Conservation (phyloP, 495 filamentous ascomycete species). For the Xylaria nigripes region DNA sequence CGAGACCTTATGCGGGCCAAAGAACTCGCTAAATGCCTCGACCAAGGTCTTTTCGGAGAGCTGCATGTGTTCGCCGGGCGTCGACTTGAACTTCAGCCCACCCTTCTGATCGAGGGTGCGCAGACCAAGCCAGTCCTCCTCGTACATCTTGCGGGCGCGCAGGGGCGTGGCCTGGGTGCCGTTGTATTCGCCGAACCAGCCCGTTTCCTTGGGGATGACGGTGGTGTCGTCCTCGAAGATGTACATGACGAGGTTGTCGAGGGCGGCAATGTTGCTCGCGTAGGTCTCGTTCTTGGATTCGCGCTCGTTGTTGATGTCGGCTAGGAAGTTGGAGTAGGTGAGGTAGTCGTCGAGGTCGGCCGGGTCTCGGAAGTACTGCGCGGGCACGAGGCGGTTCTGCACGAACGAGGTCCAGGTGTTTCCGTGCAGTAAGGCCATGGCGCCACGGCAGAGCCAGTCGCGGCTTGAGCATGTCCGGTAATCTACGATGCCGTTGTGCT, state of each 20-base stretch:
- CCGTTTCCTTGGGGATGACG: constrained; percentile 83
- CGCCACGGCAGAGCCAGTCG: constrained; percentile 76
- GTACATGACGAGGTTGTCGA: constrained; percentile 82
- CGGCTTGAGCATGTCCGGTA: constrained; percentile 56
- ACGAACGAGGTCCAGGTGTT: constrained; percentile 71
- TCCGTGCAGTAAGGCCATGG: constrained; percentile 59
- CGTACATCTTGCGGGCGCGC: constrained; percentile 65
- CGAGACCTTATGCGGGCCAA: constrained; percentile 43
- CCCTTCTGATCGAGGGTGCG: constrained; percentile 71
- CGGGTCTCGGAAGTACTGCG: constrained; percentile 88
- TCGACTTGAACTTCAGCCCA: constrained; percentile 62
- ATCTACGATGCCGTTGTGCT: constrained; percentile 85
- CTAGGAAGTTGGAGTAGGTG: constrained; percentile 82
- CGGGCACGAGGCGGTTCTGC: constrained; percentile 75
- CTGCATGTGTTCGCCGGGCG: constrained; percentile 76
- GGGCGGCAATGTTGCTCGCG: constrained; percentile 54
- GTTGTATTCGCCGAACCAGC: constrained; percentile 87
- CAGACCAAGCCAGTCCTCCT: constrained; percentile 91
- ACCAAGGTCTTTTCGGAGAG: constrained; percentile 58
- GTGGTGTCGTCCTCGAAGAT: constrained; percentile 82
- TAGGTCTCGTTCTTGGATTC: constrained; percentile 64
- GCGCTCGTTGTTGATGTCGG: constrained; percentile 97
- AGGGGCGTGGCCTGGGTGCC: constrained; percentile 57
- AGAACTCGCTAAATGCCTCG: constrained; percentile 64
- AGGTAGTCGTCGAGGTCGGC: constrained; percentile 65